Base-by-base conservation (phyloP, 2,329 filamentous ascomycete species). In the Ampelomyces quisqualis region DNA sequence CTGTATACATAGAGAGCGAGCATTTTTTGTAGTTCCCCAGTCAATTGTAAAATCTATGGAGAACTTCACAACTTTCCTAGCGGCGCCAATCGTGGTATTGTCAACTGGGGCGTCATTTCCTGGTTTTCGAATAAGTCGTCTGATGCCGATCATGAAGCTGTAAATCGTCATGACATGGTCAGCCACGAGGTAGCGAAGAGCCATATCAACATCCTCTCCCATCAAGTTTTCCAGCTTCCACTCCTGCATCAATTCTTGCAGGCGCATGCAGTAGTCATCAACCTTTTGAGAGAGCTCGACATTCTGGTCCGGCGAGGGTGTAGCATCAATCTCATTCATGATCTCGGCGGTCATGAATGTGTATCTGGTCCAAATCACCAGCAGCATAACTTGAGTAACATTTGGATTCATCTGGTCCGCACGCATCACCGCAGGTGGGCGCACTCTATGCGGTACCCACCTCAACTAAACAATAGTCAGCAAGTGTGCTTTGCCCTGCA, bases 121-220 rank as follows among this genome's bases (percentile, higher is more conserved):
- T 9, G 35, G 26, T 44, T 31, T 4, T 34, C 15, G 6, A 28
- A 38, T 43, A 14, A 59, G 21, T 10, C 57, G 47, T 37, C 56
- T 49, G 6, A 62, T 38, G 0, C 59, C 59, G n/a, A 64, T 55
- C 2, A 62, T 62, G 20, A 51, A 45, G 10, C 55, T 47, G 13
- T 55, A 55, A 1, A 57, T 45, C 29, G 49, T 58, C 52, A 62
- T 56, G 44, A 30, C 7, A 8, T 59, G 51, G 36, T 64, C 60
- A 10, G 55, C 59, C 18, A 53, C 37, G 5, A 63, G 40, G 11
- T 41, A 56, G 20, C 51, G 50, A 15, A 50, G 13, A 4, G 32
- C 26, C 18, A 43, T 24, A 6, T 27, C 6, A 4, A 34, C 31
- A 2, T 40, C 41, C 7, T 38, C 42, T 11, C 49, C 37, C 40